Evolutionary conservation across 2,329 filamentous ascomycete species (phyloP).

Genomic region (Fusarium torulosum): DNA sequence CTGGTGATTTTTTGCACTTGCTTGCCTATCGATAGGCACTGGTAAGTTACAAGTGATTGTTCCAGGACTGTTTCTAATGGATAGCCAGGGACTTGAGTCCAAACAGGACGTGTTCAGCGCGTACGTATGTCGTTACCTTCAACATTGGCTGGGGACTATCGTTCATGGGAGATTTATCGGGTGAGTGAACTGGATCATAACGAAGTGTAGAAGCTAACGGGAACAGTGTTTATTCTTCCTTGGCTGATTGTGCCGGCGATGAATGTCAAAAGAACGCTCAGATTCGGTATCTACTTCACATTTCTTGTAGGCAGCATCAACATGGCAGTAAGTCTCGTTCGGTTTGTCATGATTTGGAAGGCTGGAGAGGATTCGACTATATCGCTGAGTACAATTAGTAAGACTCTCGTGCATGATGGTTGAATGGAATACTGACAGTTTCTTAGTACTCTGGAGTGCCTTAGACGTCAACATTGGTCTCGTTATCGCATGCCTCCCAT

Average conservation of each 20-base stretch:
- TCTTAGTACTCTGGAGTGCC: conserved; percentile 23
- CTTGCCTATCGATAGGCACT: conserved; percentile 11
- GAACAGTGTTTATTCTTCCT: conserved; percentile 23
- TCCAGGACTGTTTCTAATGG: background rate
- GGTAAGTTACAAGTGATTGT: conserved; percentile 5
- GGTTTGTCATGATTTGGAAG: conserved; percentile 27
- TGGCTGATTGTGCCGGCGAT: conserved; percentile 34
- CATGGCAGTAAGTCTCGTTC: conserved; percentile 28
- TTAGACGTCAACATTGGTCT: conserved; percentile 38
- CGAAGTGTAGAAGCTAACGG: background rate
- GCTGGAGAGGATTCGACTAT: conserved; percentile 21
- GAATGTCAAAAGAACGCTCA: conserved; percentile 8
- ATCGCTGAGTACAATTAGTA: conserved; percentile 30
- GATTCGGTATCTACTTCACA: conserved; percentile 34
- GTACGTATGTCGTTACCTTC: conserved; percentile 14
- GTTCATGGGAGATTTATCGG: conserved; percentile 22
- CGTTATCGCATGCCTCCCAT: conserved; percentile 36
- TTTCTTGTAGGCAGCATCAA: conserved; percentile 38
- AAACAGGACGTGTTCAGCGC: background rate
- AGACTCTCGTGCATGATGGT: rapidly evolving
- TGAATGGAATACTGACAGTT: background rate
- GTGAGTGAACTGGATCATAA: background rate
- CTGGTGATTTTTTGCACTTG: conserved; percentile 14
- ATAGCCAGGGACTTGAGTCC: rapidly evolving
- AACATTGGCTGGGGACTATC: conserved; percentile 32